Conservation (phyloP, 306 rosid genomes). For the Corylus heterophylla region DNA sequence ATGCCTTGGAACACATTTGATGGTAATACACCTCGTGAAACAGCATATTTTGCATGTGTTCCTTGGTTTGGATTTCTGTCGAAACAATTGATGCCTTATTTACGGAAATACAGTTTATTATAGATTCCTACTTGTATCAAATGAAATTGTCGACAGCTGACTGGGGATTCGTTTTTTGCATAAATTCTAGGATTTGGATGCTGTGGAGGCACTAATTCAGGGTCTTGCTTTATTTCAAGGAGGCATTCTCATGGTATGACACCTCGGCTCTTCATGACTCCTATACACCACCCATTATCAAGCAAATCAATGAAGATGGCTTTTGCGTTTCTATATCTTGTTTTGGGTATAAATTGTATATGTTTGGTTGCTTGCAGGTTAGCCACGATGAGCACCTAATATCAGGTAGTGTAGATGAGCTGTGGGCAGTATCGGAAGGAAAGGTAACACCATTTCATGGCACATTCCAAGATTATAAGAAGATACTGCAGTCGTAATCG, state of each 20-base stretch:
- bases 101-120: background rate
- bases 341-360: background rate
- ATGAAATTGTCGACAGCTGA: conserved; percentile 23
- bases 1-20: background rate
- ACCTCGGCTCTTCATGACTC: background rate
- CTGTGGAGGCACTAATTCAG: conserved; percentile 99
- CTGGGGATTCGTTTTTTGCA: conserved; percentile 16
- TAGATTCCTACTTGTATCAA: background rate
- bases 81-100: background rate
- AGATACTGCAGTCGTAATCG: conserved; percentile 70
- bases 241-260: conserved; percentile 95
- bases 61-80: background rate
- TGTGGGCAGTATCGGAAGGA: conserved; percentile 94
- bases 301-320: background rate
- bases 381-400: conserved; percentile 98
- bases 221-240: conserved; percentile 98
- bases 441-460: conserved; percentile 80
- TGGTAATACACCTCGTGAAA: background rate
- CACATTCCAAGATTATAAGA: conserved; percentile 85
- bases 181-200: conserved; percentile 86
- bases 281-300: background rate
- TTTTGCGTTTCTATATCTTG: background rate
- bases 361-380: conserved; percentile 60
- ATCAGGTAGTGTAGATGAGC: conserved; percentile 98
- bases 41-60: background rate